These are phyloP conservation scores for Pichia membranifaciens DNA, from an alignment of 805 yeast genomes.

Conservation along the genomic window DNA sequence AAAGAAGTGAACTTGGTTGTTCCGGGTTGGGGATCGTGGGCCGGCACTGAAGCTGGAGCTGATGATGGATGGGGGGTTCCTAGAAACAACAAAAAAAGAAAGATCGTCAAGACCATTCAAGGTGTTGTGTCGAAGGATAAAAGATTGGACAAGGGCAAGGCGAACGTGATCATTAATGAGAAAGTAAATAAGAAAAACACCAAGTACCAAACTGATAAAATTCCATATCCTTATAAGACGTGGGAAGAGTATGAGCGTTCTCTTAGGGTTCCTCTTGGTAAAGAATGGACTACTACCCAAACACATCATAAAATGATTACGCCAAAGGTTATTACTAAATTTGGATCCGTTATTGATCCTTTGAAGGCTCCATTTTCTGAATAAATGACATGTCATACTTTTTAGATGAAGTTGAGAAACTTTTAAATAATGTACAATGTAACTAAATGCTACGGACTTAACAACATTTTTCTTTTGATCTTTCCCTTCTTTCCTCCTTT, in stretches of 20 bases:
- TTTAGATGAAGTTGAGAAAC: neutral
- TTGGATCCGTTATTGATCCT: constrained; percentile 89
- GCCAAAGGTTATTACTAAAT: constrained; percentile 82
- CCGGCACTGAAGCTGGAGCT: constrained; percentile 47
- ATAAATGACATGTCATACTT: constrained; percentile 8
- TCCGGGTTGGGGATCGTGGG: constrained; percentile 99
- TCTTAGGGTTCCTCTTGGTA: constrained; percentile 92
- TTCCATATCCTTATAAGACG: constrained; percentile 91
- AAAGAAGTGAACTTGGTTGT: constrained; percentile 70
- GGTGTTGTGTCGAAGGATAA: constrained; percentile 70
- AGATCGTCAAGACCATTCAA: constrained; percentile 61
- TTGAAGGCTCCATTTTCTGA: constrained; percentile 71
- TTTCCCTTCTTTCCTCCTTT: too few relatives aligned
- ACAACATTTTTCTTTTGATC: too few relatives aligned
- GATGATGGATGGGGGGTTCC: constrained; percentile 18
- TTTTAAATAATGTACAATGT: neutral
- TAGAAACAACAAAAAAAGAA: constrained; percentile 47
- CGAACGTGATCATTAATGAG: constrained; percentile 87
- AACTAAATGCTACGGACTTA: neutral
- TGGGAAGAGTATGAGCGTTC: constrained; percentile 93
- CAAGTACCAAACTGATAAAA: constrained; percentile 82
- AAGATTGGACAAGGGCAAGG: constrained; percentile 70
- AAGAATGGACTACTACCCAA: constrained; percentile 88
- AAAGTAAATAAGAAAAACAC: constrained; percentile 74
- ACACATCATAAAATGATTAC: constrained; percentile 83